A percentile compares a stretch with the other conserved stretches of the same genome.
Evolutionary conservation across 306 rosid genomes (phyloP).

Genomic region (Pyrus communis): DNA sequence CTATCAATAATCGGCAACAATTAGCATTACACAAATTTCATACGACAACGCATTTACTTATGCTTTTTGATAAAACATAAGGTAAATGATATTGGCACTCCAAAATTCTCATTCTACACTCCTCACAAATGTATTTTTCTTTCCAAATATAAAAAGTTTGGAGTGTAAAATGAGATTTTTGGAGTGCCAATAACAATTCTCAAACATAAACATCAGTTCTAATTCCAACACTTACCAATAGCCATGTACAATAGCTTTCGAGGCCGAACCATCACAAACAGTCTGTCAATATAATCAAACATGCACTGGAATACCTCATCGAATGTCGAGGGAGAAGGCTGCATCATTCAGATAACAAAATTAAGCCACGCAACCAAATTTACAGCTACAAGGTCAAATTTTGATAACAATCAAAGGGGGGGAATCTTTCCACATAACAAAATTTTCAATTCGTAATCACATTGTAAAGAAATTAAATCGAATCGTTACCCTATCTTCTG

Average conservation of each 20-base stretch:
- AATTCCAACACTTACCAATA: slow-evolving; percentile 54
- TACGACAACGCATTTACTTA: background rate
- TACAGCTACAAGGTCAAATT: background rate
- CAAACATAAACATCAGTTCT: background rate
- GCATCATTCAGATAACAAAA: slow-evolving; percentile 16
- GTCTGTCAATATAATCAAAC: slow-evolving; percentile 91
- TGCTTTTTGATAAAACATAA: background rate
- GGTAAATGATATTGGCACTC: too few relatives aligned
- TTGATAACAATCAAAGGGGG: too few relatives aligned
- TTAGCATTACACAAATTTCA: slow-evolving; percentile 14
- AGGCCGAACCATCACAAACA: slow-evolving; percentile 90
- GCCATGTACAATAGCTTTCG: slow-evolving; percentile 93
- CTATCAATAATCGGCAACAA: slow-evolving; percentile 30
- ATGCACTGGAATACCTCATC: slow-evolving; percentile 88
- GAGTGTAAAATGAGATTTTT: too few relatives aligned
- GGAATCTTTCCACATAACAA: background rate
- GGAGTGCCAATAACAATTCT: too few relatives aligned
- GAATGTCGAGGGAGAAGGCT: slow-evolving; percentile 83
- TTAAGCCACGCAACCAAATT: background rate
- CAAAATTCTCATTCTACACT: too few relatives aligned
- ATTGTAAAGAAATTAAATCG: background rate
- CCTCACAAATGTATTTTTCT: too few relatives aligned
- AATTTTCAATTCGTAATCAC: background rate
- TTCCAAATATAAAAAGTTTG: too few relatives aligned
- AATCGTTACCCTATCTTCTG: slow-evolving; percentile 77